These are phyloP conservation scores for Daphne laureola DNA, from an alignment of 441 rosid species.

Conservation along the genomic window DNA sequence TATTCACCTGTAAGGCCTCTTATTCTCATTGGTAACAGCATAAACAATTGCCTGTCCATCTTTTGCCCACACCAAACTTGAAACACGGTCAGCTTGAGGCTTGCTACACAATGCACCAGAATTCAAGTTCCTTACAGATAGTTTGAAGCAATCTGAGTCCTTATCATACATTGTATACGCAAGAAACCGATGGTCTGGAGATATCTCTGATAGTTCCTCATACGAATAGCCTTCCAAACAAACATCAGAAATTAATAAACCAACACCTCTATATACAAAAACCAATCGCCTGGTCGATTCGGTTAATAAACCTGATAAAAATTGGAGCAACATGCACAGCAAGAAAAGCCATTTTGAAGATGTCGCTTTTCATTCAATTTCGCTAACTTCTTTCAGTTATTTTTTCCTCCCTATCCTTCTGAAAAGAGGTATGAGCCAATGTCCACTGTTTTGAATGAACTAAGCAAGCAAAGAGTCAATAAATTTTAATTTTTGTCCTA, in stretches of 20 bases:
- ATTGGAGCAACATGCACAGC: not conserved
- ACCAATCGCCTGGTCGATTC: not conserved
- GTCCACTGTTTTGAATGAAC: not conserved
- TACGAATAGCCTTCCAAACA: conserved; percentile 68
- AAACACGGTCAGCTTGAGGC: conserved; percentile 83
- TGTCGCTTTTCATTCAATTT: too few species aligned
- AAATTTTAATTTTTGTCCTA: too few species aligned
- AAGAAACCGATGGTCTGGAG: conserved; percentile 85
- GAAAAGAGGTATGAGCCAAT: too few species aligned
- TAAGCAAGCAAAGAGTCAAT: not conserved
- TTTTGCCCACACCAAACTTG: conserved; percentile 86
- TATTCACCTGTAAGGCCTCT: conserved; percentile 66
- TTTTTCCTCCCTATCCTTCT: too few species aligned
- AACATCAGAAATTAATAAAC: not conserved
- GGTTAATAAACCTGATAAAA: not conserved
- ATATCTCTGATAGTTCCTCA: conserved; percentile 89
- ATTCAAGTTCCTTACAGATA: conserved; percentile 80
- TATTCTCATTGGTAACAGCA: conserved; percentile 77
- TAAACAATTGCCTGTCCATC: conserved; percentile 81
- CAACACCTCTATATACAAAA: not conserved
- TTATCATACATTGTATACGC: conserved; percentile 97
- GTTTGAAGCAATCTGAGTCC: conserved; percentile 73
- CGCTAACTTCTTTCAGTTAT: not conserved
- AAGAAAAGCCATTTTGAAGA: too few species aligned
- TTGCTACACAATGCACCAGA: conserved; percentile 89